phyloP scores from a whole-genome alignment of 495 filamentous ascomycete species.

The Cairneyella variabilis region DNA sequence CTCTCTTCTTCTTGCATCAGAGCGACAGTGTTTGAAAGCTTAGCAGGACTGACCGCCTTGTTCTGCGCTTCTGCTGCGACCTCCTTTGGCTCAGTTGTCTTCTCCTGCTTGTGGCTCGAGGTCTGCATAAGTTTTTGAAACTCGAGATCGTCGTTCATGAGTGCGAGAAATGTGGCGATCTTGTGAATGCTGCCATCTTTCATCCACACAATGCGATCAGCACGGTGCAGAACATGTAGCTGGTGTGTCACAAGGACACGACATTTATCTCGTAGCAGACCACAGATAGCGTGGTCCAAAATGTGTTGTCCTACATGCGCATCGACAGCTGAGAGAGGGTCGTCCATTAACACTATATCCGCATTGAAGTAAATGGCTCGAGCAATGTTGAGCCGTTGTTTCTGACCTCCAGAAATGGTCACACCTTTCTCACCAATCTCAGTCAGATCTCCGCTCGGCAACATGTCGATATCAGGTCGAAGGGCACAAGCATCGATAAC shows the following conservation, averaged over 20 bases:
- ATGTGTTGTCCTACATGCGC: conserved; percentile 86
- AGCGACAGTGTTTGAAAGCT: too few relatives aligned
- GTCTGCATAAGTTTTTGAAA: conserved; percentile 79
- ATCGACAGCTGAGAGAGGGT: conserved; percentile 75
- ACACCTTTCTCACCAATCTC: conserved; percentile 79
- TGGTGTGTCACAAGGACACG: conserved; percentile 90
- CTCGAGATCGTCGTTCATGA: conserved; percentile 68
- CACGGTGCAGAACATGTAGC: conserved; percentile 80
- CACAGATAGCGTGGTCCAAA: conserved; percentile 90
- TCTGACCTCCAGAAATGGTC: conserved; percentile 76
- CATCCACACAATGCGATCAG: conserved; percentile 85
- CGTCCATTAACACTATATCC: conserved; percentile 74
- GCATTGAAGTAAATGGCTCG: conserved; percentile 81
- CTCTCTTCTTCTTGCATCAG: conserved; percentile 11
- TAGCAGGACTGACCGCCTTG: not conserved
- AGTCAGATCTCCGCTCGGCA: conserved; percentile 65
- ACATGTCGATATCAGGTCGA: conserved; percentile 64
- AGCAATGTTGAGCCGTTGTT: conserved; percentile 75
- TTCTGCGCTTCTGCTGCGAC: conserved; percentile 3
- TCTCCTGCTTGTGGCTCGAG: conserved; percentile 60
- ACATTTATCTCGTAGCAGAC: conserved; percentile 81
- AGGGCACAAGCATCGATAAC: conserved; percentile 60
- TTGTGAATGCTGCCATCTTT: conserved; percentile 73
- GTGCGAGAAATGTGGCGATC: conserved; percentile 76
- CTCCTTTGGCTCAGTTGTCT: conserved; percentile 35